These are phyloP conservation scores for Oligophagozyma castellii DNA, from an alignment of 1,139 yeast species.

Conservation along the genomic window DNA sequence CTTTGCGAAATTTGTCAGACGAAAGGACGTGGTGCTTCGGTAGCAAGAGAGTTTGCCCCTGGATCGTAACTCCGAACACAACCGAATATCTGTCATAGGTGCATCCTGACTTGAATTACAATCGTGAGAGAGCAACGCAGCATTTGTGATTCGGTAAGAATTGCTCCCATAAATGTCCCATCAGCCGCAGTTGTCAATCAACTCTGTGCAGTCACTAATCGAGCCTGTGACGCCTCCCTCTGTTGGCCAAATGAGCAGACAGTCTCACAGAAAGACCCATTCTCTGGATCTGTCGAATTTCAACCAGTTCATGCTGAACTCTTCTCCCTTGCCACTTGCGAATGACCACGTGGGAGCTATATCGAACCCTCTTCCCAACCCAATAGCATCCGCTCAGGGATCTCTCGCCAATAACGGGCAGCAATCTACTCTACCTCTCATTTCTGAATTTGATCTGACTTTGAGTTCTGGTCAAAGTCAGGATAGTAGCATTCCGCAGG, in stretches of 20 bases:
- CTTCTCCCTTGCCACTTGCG: constrained; percentile 3
- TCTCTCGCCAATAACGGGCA: neutral
- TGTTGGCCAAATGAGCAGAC: constrained; percentile 21
- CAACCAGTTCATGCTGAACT: constrained; percentile 17
- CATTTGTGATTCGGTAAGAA: too few relatives aligned
- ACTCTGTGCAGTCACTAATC: constrained; percentile 26
- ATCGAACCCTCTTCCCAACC: constrained; percentile 7
- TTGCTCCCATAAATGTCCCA: too few relatives aligned
- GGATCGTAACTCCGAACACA: too few relatives aligned
- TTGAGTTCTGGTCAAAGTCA: neutral
- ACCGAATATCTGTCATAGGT: too few relatives aligned
- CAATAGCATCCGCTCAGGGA: constrained; percentile 5
- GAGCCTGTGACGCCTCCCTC: constrained; percentile 28
- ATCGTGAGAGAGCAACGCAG: too few relatives aligned
- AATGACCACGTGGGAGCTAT: constrained; percentile 1
- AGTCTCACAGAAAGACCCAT: constrained; percentile 22
- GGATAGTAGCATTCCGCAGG: constrained; percentile 1
- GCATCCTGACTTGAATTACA: too few relatives aligned
- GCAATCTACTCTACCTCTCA: too few relatives aligned
- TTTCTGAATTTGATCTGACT: neutral
- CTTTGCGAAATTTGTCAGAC: too few relatives aligned
- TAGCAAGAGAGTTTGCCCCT: too few relatives aligned
- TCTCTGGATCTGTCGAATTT: constrained; percentile 23
- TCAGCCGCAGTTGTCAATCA: constrained; percentile 27
- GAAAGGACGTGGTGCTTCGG: too few relatives aligned